Evolutionary conservation across 495 filamentous ascomycete genomes (phyloP), one percentile per base, ranked within the genome.

Genomic region (Tuber melanosporum): DNA sequence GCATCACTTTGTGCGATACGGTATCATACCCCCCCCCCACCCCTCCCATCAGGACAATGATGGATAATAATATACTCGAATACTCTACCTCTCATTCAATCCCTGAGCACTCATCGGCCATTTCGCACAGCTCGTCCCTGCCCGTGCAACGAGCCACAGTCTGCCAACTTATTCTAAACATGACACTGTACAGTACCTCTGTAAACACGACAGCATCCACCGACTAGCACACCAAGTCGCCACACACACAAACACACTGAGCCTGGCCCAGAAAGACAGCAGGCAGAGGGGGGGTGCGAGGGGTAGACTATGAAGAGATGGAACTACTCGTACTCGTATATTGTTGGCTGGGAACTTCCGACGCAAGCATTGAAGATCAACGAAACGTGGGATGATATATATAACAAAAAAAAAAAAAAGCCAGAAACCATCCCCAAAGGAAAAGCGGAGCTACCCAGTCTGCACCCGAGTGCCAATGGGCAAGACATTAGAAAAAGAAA

Each of bases 321-420:
- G 45, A 46, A 46, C 45, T 32, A 32, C 32, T 32, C 32, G 32
- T 32, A 32, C 32, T 32, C 32, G 32, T 26, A 36, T 14, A 22
- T 71, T 26, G 41, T 72, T 72, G 36, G 70, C 62, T 39, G 73
- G 70, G 66, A 77, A 39, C 45, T 72, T 49, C 62, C 47, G 47
- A 26, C 46, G 22, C 22, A 44, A 42, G 42, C 69, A 41, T 26
- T 15, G 41, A 71, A 47, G 71, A 75, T 77, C 57, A 14, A 17
- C 57, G 4, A 66, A 66, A 66, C 10, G 22, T 14, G 12, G n/a
- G 52, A 57, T 57, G 19, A 49, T 46, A 46, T 17, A 14, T 17
- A 46, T 15, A 52, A 52, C 47, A 52, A 19, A 22, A 10, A 22
- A 52, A 10, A 22, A 52, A 22, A 52, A 52, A 22, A 0, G 32